Evolutionary conservation across 306 rosid genomes (phyloP).

Genomic region (Inga oerstediana): DNA sequence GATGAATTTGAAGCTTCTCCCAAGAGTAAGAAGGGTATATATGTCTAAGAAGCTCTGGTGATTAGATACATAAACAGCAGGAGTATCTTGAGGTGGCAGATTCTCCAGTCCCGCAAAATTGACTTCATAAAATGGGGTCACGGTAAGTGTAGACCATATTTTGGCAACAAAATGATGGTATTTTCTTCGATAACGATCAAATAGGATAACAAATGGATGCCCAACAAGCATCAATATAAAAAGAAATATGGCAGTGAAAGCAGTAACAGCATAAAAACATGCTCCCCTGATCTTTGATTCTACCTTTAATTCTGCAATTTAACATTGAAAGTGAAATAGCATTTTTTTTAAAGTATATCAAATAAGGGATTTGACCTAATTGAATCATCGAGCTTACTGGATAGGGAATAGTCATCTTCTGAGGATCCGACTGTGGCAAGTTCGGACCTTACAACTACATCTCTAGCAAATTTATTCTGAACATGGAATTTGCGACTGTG

Average conservation of each 20-base stretch:
- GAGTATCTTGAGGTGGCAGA: constrained; percentile 72
- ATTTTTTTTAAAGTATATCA: constrained; percentile 14
- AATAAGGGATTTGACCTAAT: constrained; percentile 11
- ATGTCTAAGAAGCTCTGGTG: constrained; percentile 97
- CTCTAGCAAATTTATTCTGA: constrained; percentile 40
- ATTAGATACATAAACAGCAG: constrained; percentile 94
- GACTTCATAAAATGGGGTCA: constrained; percentile 69
- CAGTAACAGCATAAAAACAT: constrained; percentile 68
- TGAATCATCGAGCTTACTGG: constrained; percentile 53
- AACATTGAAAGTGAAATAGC: constrained; percentile 14
- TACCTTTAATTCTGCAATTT: constrained; percentile 59
- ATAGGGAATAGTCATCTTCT: constrained; percentile 46
- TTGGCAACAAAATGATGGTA: constrained; percentile 74
- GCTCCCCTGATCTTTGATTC: constrained; percentile 73
- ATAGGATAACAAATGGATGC: constrained; percentile 73
- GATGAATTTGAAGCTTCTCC: constrained; percentile 88
- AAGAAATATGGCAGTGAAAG: constrained; percentile 65
- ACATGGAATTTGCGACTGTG: constrained; percentile 29
- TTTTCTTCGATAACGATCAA: constrained; percentile 73
- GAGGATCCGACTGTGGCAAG: constrained; percentile 52
- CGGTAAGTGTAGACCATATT: constrained; percentile 71
- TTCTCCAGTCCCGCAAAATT: constrained; percentile 83
- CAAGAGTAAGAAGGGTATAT: constrained; percentile 83
- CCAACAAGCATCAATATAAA: constrained; percentile 67
- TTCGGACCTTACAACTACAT: constrained; percentile 60